Base-by-base conservation (phyloP, 352 stramenopile species). In the Phytopythium chamaehyphon region DNA sequence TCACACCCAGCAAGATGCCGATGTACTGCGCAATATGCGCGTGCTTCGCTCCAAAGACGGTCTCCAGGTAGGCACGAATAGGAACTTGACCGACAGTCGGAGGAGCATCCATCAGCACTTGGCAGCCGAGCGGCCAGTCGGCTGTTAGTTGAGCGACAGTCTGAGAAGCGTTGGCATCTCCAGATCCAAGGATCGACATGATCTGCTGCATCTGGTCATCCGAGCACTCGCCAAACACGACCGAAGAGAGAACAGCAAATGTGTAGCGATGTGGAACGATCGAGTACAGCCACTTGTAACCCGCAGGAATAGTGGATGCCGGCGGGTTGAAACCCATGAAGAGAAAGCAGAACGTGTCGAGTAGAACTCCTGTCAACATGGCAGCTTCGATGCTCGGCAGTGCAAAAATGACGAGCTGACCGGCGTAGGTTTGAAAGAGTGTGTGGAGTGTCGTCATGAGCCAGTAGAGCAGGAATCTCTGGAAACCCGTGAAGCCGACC, bases 261-360 rank as follows among this genome's bases (percentile, higher is more conserved):
- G 52, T 44, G 55, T 71, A 71, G 10, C 63, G 51, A 26, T 64
- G 59, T 10, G 64, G 64, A 4, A 47, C 56, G 39, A 72, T 59
- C 21, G 40, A 36, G 45, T 74, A 74, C 40, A 74, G 40, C 68
- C 62, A 77, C 43, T 68, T 65, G 51, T 71, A 77, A 2, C 54
- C 64, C 0, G 21, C 11, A 1, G 69, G 69, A 37, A 76, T 75
- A n/a, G 51, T 44, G 15, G 28, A 40, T 18, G 61, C 38, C 7
- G 61, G 64, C 44, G 65, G 65, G 36, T 66, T 74, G 59, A 66
- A 74, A 18, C 65, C 65, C 43, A 70, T 69, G 43, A 74, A 70
- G 23, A 71, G 40, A 49, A 63, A 60, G 14, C 57, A 62, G 36
- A 73, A 47, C 5, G 55, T 39, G 24, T 66, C 68, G 51, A 69